A percentile compares a stretch with the other conserved stretches of the same genome.
Evolutionary conservation across 495 filamentous ascomycete species (phyloP).

Genomic region (Aspergillus hancockii): DNA sequence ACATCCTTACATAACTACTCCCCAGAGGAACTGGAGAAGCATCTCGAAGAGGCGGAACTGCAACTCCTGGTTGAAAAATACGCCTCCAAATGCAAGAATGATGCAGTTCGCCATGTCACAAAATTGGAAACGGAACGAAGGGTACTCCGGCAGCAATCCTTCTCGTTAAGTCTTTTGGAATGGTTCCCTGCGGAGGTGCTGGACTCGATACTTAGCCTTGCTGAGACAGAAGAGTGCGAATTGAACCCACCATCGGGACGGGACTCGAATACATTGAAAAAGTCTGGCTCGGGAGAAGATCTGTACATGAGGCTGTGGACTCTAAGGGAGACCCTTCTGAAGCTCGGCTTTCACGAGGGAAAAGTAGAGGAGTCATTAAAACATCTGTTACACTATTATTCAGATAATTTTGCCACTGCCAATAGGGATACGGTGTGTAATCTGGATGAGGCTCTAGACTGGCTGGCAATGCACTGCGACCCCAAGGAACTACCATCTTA

Average conservation of each 20-base stretch:
- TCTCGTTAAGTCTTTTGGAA: slow-evolving; percentile 65
- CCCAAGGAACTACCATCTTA: slow-evolving; percentile 72
- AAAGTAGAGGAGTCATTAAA: slow-evolving; percentile 65
- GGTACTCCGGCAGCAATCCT: slow-evolving; percentile 71
- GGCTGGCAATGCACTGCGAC: slow-evolving; percentile 73
- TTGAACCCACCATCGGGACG: slow-evolving; percentile 32
- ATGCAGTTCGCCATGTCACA: slow-evolving; percentile 65
- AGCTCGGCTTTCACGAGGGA: slow-evolving; percentile 64
- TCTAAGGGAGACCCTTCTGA: slow-evolving; percentile 65
- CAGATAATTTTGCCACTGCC: slow-evolving; percentile 45
- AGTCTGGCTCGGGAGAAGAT: slow-evolving; percentile 63
- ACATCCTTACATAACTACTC: slow-evolving; percentile 55
- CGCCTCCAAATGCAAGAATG: slow-evolving; percentile 65
- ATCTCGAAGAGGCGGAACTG: slow-evolving; percentile 78
- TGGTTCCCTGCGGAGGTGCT: slow-evolving; percentile 83
- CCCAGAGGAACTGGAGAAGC: slow-evolving; percentile 81
- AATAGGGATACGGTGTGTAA: slow-evolving; percentile 77
- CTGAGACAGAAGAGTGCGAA: slow-evolving; percentile 42
- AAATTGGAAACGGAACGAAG: slow-evolving; percentile 79
- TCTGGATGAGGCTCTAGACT: slow-evolving; percentile 82
- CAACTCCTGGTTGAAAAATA: slow-evolving; percentile 82
- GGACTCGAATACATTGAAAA: slow-evolving; percentile 29
- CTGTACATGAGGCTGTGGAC: slow-evolving; percentile 77
- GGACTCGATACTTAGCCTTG: slow-evolving; percentile 67
- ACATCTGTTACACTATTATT: slow-evolving; percentile 60